Conservation (phyloP, 1,284 basidiomycete species). For the Sporisorium graminicola region DNA sequence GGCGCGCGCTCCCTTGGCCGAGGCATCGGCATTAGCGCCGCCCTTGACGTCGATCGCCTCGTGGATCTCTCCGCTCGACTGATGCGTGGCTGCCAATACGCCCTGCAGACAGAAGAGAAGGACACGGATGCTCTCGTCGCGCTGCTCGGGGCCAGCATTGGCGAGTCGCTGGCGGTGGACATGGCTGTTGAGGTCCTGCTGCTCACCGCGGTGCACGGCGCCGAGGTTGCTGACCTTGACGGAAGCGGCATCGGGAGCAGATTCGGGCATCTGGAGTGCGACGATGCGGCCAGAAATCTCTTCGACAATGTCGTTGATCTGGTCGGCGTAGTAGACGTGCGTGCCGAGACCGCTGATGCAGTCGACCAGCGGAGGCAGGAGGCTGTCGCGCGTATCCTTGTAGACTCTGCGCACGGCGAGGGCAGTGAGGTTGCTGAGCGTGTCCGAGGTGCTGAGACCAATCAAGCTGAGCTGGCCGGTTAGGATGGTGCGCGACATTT, state of each 20-base stretch:
- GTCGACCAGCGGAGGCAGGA: constrained; percentile 80
- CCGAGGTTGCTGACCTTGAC: constrained; percentile 69
- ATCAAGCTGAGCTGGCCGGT: constrained; percentile 84
- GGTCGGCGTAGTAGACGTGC: constrained; percentile 95
- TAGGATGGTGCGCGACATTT: constrained; percentile 84
- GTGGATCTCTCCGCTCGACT: constrained; percentile 70
- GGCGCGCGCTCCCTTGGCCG: constrained; percentile 1
- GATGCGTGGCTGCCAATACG: constrained; percentile 78
- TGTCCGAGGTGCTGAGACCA: constrained; percentile 90
- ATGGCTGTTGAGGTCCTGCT: constrained; percentile 44
- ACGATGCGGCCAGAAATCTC: constrained; percentile 85
- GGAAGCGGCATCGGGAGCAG: constrained; percentile 68
- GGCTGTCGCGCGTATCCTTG: constrained; percentile 72
- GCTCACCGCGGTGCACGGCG: constrained; percentile 49
- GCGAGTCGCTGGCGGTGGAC: constrained; percentile 60
- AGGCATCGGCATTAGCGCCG: background rate
- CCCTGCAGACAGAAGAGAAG: constrained; percentile 80
- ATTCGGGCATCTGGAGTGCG: constrained; percentile 77
- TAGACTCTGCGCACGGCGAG: constrained; percentile 81
- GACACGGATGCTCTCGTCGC: constrained; percentile 79
- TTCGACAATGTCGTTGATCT: constrained; percentile 90
- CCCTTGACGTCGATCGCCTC: constrained; percentile 45
- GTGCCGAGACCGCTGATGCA: constrained; percentile 86
- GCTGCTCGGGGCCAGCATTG: constrained; percentile 70
- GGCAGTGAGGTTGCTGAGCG: constrained; percentile 75